phyloP scores from a whole-genome alignment of 1,284 basidiomycete species.

The Leccinum pallidistipes region DNA sequence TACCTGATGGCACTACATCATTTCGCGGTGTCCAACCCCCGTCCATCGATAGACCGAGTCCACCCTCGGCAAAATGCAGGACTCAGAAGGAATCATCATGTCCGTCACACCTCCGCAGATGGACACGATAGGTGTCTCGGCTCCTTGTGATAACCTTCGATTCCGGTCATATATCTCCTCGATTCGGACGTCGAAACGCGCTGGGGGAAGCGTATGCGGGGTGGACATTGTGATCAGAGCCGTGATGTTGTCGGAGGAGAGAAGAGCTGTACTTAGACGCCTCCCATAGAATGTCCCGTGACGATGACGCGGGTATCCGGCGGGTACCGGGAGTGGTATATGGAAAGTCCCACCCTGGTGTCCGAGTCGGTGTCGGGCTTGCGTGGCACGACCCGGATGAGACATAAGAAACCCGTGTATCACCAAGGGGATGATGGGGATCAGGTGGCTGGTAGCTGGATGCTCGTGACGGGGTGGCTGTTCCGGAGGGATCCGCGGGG shows the following conservation, averaged over 20 bases:
- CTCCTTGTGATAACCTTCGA: conserved; percentile 36
- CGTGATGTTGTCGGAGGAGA: conserved; percentile 66
- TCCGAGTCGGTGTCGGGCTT: too few relatives aligned
- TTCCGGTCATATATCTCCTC: conserved; percentile 68
- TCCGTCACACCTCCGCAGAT: conserved; percentile 93
- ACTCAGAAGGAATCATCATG: conserved; percentile 90
- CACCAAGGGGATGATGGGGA: too few relatives aligned
- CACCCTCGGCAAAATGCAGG: conserved; percentile 64
- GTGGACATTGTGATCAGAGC: conserved; percentile 94
- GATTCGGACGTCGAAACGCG: conserved; percentile 81
- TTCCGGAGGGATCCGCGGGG: too few relatives aligned
- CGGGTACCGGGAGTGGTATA: conserved; percentile 58
- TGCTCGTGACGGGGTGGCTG: too few relatives aligned
- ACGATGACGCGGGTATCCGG: conserved; percentile 65
- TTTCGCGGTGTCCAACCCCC: conserved; percentile 92
- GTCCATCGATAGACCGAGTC: conserved; percentile 71
- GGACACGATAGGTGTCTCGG: conserved; percentile 72
- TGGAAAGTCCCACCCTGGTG: too few relatives aligned
- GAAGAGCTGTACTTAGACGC: conserved; percentile 78
- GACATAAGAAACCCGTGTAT: too few relatives aligned
- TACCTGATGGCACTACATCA: conserved; percentile 99
- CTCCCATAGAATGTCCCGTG: conserved; percentile 99
- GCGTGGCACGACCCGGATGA: too few relatives aligned
- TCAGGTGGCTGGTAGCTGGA: too few relatives aligned
- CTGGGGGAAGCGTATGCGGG: conserved; percentile 87